Evolutionary conservation across 139 green algal genomes (phyloP).

Genomic region (Chlorokybus atmophyticus): DNA sequence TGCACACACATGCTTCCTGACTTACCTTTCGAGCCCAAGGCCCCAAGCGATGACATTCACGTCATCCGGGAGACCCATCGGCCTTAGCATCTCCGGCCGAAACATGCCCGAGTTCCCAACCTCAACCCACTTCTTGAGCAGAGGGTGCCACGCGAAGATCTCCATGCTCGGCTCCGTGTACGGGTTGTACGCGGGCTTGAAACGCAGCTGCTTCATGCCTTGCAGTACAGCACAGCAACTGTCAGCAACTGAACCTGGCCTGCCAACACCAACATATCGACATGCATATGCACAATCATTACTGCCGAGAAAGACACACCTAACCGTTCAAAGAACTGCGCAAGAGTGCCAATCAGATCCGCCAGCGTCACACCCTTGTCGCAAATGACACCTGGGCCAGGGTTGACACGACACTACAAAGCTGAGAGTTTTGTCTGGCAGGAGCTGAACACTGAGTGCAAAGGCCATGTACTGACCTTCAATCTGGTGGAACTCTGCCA

Average conservation of each 20-base stretch:
- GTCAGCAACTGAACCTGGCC: background rate
- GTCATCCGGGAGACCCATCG: conserved; percentile 93
- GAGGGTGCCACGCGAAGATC: conserved; percentile 91
- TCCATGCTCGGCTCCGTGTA: conserved; percentile 99
- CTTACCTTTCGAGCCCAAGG: conserved; percentile 55
- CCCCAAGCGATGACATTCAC: conserved; percentile 97
- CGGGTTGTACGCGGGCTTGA: conserved; percentile 99
- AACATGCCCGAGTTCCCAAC: conserved; percentile 76
- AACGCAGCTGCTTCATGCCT: conserved; percentile 84
- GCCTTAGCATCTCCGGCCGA: conserved; percentile 85
- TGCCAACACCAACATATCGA: background rate
- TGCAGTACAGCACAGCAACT: background rate
- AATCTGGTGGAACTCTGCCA: conserved; percentile 98
- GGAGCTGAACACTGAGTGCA: too few relatives aligned
- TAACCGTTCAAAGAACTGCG: conserved; percentile 84
- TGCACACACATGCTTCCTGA: background rate
- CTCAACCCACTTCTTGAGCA: conserved; percentile 97
- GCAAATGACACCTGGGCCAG: conserved; percentile 41
- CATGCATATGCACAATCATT: background rate
- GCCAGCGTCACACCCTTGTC: conserved; percentile 72
- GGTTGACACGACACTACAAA: too few relatives aligned
- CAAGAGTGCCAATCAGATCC: conserved; percentile 76
- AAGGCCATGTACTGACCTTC: conserved; percentile 29
- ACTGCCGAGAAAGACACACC: conserved; percentile 19
- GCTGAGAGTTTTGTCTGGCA: too few relatives aligned